phyloP scores from a whole-genome alignment of 1,284 basidiomycete genomes.

The Naganishia cerealis region DNA sequence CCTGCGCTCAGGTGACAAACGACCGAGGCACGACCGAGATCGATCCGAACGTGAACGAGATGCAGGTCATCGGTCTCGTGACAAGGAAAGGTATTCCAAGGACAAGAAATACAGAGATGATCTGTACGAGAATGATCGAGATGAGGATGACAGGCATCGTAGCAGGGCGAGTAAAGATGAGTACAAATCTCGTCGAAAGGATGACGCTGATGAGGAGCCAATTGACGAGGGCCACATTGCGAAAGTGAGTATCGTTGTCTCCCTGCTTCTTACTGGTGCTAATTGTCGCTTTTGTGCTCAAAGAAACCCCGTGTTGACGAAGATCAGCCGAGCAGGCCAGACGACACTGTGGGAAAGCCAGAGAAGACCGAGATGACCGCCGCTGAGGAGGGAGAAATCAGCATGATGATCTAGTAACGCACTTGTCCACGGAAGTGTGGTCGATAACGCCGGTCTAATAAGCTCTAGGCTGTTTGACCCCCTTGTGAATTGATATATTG shows the following conservation, averaged over 20 bases:
- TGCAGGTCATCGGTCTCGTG: constrained; percentile 46
- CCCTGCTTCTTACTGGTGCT: background rate
- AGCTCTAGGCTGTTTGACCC: constrained; percentile 2
- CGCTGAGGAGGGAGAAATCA: constrained; percentile 20
- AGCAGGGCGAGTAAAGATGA: constrained; percentile 37
- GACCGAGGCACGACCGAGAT: constrained; percentile 47
- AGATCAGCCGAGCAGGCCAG: constrained; percentile 8
- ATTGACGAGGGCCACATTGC: constrained; percentile 36
- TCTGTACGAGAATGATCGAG: constrained; percentile 33
- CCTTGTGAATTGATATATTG: constrained; percentile 1
- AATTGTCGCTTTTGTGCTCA: background rate
- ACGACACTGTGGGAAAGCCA: background rate
- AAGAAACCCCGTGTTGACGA: constrained; percentile 30
- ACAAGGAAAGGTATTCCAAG: constrained; percentile 31
- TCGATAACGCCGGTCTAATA: background rate
- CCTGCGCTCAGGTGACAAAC: constrained; percentile 8
- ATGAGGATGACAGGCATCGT: constrained; percentile 38
- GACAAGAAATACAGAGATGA: constrained; percentile 34
- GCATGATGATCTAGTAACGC: background rate
- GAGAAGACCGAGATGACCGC: background rate
- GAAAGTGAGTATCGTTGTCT: constrained; percentile 7
- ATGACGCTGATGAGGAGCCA: constrained; percentile 30
- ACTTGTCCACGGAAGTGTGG: background rate
- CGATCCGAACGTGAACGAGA: constrained; percentile 48
- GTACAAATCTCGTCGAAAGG: constrained; percentile 12